Base-by-base conservation (phyloP, 768 basidiomycete genomes). In the Kwoniella bestiolae region DNA sequence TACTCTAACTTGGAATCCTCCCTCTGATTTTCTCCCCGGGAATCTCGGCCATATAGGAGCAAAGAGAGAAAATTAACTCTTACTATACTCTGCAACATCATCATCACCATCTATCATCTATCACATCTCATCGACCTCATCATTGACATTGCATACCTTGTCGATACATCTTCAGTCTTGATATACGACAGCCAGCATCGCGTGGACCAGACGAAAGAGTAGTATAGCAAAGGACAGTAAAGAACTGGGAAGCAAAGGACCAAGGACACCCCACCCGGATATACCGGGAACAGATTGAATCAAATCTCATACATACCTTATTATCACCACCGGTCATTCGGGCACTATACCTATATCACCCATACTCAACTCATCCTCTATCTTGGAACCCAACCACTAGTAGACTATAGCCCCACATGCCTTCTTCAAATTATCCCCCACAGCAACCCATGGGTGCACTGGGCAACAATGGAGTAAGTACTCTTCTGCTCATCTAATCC, bases 341-440 rank as follows among this genome's bases (percentile, higher is more conserved):
- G 49, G 49, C 49, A 51, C 21, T 26, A 51, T 8, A 41, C 38
- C 18, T 41, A 8, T 41, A 8, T 41, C 38, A 41, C 38, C 18
- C 8, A 41, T 8, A 41, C 8, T 8, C 18, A 41, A 41, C 38
- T 26, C 26, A 51, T 5, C 26, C 49, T 28, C n/a, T n/a, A n/a
- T n/a, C n/a, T n/a, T n/a, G n/a, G 18, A 14, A 41, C 38, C 18
- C 38, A 3, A 41, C 38, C 38, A 14, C 38, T 41, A 11, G 18
- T 11, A 41, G 38, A n/a, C 38, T 18, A 35, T 35, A 35, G 51
- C 26, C 18, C 32, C 12, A 55, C 52, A 55, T 55, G 52, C 52
- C 52, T 32, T 35, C 52, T 34, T 35, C 52, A 55, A 55, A 55
- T 55, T 34, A 55, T 21, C 52, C 32, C 6, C 52, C 52, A 11